Evolutionary conservation across 139 green algal species (phyloP).

Genomic region (Nannochloris sp.): DNA sequence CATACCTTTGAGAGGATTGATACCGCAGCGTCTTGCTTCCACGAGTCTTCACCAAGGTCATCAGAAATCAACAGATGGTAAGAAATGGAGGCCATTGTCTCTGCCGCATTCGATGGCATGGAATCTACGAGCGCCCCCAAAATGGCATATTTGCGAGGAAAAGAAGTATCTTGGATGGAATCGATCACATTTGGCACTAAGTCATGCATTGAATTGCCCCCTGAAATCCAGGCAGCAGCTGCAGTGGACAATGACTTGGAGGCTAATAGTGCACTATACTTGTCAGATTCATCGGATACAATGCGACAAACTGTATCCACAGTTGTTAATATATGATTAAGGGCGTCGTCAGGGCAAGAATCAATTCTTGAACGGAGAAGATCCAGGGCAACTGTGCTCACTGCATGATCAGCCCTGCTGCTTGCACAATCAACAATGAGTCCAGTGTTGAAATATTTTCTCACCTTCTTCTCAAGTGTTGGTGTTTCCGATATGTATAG

Average conservation of each 20-base stretch:
- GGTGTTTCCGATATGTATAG: not conserved
- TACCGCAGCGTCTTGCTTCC: conserved; percentile 7
- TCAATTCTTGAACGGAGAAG: conserved; percentile 44
- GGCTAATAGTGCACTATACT: conserved; percentile 34
- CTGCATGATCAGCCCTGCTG: conserved; percentile 41
- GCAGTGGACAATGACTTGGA: conserved; percentile 19
- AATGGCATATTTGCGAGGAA: not conserved
- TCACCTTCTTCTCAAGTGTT: not conserved
- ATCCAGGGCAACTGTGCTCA: conserved; percentile 54
- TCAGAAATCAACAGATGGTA: conserved; percentile 11
- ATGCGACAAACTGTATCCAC: conserved; percentile 41
- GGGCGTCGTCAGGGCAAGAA: conserved; percentile 27
- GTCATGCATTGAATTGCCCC: conserved; percentile 9
- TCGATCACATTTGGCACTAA: conserved; percentile 14
- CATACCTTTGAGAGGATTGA: conserved; percentile 2
- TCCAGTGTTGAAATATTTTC: conserved; percentile 27
- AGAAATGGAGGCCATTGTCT: not conserved
- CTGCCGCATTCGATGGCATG: not conserved
- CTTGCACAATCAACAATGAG: conserved; percentile 45
- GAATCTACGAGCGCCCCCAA: not conserved
- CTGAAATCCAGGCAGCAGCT: conserved; percentile 21
- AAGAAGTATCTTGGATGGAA: not conserved
- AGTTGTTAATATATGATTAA: conserved; percentile 51
- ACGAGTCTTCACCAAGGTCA: conserved; percentile 3
- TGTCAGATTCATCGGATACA: conserved; percentile 35